phyloP scores from a whole-genome alignment of 2,329 filamentous ascomycete genomes.

The Cordyceps tenuipes region DNA sequence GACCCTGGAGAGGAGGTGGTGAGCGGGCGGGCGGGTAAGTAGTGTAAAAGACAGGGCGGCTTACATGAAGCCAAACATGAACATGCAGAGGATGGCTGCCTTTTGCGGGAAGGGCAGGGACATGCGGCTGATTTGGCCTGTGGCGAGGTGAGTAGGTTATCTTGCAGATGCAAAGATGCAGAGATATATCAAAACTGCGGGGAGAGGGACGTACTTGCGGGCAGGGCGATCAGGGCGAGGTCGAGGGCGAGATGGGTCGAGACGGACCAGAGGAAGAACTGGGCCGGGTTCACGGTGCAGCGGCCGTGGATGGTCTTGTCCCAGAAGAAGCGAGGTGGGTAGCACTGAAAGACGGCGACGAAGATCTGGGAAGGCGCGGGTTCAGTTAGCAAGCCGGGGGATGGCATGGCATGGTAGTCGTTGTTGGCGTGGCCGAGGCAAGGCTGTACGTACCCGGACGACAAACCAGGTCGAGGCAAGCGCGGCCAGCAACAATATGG shows the following conservation, averaged over 20 bases:
- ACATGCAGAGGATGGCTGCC: conserved; percentile 7
- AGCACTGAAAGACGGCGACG: conserved; percentile 11
- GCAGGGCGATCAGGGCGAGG: conserved; percentile 1
- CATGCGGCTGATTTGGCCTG: conserved; percentile 7
- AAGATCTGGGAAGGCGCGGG: no score
- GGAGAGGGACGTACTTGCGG: conserved; percentile 1
- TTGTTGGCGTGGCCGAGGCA: no score
- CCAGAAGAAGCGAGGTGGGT: conserved; percentile 9
- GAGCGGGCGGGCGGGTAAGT: background rate
- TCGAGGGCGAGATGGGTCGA: conserved; percentile 9
- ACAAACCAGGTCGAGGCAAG: conserved; percentile 5
- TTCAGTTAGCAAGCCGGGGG: no score
- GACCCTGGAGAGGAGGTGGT: conserved; percentile 3
- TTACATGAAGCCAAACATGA: conserved; percentile 12
- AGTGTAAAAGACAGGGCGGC: background rate
- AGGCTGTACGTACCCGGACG: conserved; percentile 4
- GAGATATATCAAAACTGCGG: no score
- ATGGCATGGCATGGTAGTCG: no score
- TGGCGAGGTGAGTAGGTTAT: background rate
- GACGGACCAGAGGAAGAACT: conserved; percentile 13
- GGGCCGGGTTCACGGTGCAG: conserved; percentile 8
- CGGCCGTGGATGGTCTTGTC: conserved; percentile 8
- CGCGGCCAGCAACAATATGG: conserved; percentile 4
- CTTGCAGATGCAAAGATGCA: no score
- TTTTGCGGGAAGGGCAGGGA: conserved; percentile 4